Evolutionary conservation across 768 basidiomycete genomes (phyloP).

Genomic region (Lentinula lateritia): DNA sequence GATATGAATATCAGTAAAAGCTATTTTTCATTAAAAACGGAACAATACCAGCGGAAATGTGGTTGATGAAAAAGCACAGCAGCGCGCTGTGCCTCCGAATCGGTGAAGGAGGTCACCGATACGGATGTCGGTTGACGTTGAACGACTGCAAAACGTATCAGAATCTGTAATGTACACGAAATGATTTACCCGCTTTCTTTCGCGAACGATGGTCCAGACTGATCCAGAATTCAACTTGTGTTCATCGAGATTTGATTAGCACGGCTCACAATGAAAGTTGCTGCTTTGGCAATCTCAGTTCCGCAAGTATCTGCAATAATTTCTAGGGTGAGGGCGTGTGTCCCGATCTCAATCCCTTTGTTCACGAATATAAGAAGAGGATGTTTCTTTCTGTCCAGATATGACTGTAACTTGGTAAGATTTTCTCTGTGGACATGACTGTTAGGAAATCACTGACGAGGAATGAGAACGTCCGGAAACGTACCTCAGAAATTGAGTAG

Average conservation of each 20-base stretch:
- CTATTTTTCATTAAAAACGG: neutral
- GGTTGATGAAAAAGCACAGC: slow-evolving; percentile 82
- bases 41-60: slow-evolving; percentile 77
- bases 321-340: slow-evolving; percentile 77
- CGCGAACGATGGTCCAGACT: slow-evolving; percentile 92
- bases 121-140: slow-evolving; percentile 83
- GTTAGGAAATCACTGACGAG: slow-evolving; percentile 3
- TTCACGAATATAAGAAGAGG: slow-evolving; percentile 87
- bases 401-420: slow-evolving; percentile 47
- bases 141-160: slow-evolving; percentile 46
- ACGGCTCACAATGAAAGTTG: slow-evolving; percentile 74
- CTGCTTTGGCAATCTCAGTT: slow-evolving; percentile 60
- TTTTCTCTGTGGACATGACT: slow-evolving; percentile 42
- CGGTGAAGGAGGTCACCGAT: slow-evolving; percentile 79
- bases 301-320: slow-evolving; percentile 87
- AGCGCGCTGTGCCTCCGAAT: slow-evolving; percentile 65
- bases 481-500: slow-evolving; percentile 79
- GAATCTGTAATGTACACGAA: neutral
- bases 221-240: neutral
- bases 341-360: slow-evolving; percentile 82
- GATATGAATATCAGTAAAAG: neutral
- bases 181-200: slow-evolving; percentile 61
- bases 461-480: neutral
- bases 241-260: slow-evolving; percentile 3
- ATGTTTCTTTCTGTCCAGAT: slow-evolving; percentile 46